Conservation (phyloP, 1,284 basidiomycete species). For the Puccinia coronata region DNA sequence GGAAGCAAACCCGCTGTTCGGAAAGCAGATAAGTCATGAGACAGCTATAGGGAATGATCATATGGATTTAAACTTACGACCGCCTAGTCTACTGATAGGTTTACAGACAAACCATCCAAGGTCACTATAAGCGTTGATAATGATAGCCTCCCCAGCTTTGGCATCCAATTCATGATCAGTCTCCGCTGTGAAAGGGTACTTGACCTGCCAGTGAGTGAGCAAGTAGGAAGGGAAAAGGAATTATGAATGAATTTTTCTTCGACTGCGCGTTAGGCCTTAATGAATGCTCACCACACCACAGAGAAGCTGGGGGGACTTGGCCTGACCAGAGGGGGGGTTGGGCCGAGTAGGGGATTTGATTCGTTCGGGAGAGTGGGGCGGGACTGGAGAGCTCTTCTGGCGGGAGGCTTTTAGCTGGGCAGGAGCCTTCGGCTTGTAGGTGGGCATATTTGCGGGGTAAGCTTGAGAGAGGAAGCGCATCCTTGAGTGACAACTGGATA, state of each 20-base stretch:
- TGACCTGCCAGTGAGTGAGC: neutral
- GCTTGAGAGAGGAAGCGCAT: neutral
- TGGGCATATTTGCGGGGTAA: neutral
- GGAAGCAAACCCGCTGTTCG: conserved; percentile 12
- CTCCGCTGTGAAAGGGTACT: neutral
- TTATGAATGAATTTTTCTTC: neutral
- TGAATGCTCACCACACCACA: neutral
- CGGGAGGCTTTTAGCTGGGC: neutral
- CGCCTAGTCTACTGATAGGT: conserved; percentile 16
- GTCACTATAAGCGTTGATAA: conserved; percentile 9
- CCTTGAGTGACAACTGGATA: neutral
- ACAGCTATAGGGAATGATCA: neutral
- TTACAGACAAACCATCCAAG: conserved; percentile 23
- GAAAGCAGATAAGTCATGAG: neutral
- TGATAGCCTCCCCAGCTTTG: conserved; percentile 12
- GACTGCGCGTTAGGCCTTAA: neutral
- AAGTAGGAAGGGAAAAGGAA: neutral
- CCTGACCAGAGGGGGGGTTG: neutral
- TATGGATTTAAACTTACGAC: neutral
- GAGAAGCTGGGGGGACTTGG: conserved; percentile 13
- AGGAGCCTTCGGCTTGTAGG: neutral
- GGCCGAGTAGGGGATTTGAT: neutral
- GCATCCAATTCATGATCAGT: conserved; percentile 2
- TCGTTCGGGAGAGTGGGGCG: neutral
- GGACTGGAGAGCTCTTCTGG: too few relatives aligned